Conservation (phyloP, 106 monocot genomes). For the Narthecium ossifragum region DNA sequence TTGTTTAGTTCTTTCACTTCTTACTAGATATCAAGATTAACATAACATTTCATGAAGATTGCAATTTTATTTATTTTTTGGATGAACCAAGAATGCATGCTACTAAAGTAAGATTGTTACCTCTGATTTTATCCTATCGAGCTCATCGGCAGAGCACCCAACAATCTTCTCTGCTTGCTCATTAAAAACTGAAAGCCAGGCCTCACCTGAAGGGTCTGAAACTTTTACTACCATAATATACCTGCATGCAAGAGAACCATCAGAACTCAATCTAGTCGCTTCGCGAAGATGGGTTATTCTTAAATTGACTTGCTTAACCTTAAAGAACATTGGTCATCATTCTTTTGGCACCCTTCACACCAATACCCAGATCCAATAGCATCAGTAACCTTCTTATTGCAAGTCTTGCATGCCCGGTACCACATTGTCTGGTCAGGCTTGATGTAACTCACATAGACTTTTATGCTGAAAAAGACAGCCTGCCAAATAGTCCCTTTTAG, state of each 20-base stretch:
- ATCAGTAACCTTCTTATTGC: slow-evolving; percentile 96
- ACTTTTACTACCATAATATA: slow-evolving; percentile 86
- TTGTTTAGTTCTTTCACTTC: too few species aligned
- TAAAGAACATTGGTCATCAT: slow-evolving; percentile 70
- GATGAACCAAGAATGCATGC: too few species aligned
- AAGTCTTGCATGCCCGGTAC: slow-evolving; percentile 93
- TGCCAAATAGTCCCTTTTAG: slow-evolving; percentile 8
- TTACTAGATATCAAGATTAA: too few species aligned
- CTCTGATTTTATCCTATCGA: slow-evolving; percentile 71
- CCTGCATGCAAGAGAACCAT: slow-evolving; percentile 20
- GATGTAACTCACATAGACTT: slow-evolving; percentile 70
- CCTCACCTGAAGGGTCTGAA: slow-evolving; percentile 83
- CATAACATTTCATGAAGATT: too few species aligned
- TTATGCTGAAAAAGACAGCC: slow-evolving; percentile 79
- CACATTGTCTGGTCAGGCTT: slow-evolving; percentile 93
- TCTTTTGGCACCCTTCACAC: slow-evolving; percentile 97
- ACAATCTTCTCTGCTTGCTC: slow-evolving; percentile 93
- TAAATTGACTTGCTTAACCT: slow-evolving; percentile 33
- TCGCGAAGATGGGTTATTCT: too few species aligned
- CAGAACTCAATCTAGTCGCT: background rate
- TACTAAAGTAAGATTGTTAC: slow-evolving; percentile 18
- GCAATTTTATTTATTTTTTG: too few species aligned
- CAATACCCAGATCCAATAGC: slow-evolving; percentile 84
- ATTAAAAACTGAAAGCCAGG: slow-evolving; percentile 89
- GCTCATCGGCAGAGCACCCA: slow-evolving; percentile 91